These are phyloP conservation scores for Exsudoporus frostii DNA, from an alignment of 768 basidiomycete species.

Conservation along the genomic window DNA sequence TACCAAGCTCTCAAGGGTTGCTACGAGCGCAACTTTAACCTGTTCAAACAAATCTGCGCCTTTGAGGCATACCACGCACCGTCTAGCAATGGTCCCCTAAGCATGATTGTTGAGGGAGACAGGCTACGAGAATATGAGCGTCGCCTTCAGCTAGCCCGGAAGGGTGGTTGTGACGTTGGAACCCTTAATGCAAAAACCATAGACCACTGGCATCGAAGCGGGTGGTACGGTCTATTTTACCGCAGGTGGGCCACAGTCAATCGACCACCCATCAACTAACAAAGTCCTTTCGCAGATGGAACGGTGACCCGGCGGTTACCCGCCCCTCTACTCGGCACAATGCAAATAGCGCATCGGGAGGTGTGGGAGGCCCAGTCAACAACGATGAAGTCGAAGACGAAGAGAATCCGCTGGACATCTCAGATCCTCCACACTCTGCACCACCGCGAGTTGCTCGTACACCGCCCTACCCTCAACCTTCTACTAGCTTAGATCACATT, in stretches of 20 bases:
- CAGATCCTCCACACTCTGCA: slow-evolving; percentile 30
- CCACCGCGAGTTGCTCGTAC: slow-evolving; percentile 26
- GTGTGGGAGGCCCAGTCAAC: slow-evolving; percentile 32
- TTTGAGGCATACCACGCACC: slow-evolving; percentile 51
- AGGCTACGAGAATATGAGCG: slow-evolving; percentile 70
- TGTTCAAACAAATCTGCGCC: slow-evolving; percentile 79
- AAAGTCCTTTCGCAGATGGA: slow-evolving; percentile 46
- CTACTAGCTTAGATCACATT: slow-evolving; percentile 16
- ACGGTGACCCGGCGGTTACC: slow-evolving; percentile 61
- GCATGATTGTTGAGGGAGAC: slow-evolving; percentile 53
- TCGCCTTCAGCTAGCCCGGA: slow-evolving; percentile 63
- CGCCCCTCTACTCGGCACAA: slow-evolving; percentile 43
- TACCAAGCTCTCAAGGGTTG: slow-evolving; percentile 84
- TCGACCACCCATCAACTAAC: not conserved
- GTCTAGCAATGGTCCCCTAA: slow-evolving; percentile 38
- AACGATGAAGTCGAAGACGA: slow-evolving; percentile 54
- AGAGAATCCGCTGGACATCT: slow-evolving; percentile 43
- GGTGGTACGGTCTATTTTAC: slow-evolving; percentile 76
- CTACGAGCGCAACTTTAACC: slow-evolving; percentile 80
- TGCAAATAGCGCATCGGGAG: slow-evolving; percentile 24
- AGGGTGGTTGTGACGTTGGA: slow-evolving; percentile 65
- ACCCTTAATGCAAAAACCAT: slow-evolving; percentile 71
- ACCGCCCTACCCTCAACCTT: slow-evolving; percentile 16
- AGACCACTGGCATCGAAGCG: slow-evolving; percentile 75
- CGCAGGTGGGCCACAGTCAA: slow-evolving; percentile 43